Evolutionary conservation across 257 asterid genomes (phyloP).

Genomic region (Capsicum baccatum): DNA sequence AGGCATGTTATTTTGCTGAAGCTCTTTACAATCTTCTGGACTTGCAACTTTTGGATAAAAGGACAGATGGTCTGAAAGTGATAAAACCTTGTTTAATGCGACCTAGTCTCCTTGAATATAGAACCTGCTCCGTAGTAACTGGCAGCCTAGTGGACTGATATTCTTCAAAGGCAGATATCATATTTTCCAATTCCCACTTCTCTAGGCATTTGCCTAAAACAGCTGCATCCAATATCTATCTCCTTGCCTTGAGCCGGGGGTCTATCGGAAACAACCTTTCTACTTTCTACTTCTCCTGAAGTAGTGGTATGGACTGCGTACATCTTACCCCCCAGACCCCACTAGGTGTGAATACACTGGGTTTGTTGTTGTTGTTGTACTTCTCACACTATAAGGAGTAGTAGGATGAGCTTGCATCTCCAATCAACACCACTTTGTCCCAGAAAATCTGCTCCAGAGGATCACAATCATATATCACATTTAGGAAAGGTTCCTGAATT

Average conservation of each 20-base stretch:
- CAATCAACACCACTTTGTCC: constrained; percentile 74
- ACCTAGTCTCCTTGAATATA: constrained; percentile 69
- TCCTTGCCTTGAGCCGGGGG: no score
- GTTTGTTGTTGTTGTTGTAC: constrained; percentile 66
- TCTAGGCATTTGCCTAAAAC: constrained; percentile 74
- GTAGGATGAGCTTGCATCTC: constrained; percentile 95
- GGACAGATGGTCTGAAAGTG: constrained; percentile 41
- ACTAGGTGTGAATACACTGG: no score
- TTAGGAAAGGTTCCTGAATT: constrained; percentile 68
- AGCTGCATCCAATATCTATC: constrained; percentile 65
- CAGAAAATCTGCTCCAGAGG: constrained; percentile 65
- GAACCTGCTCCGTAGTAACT: constrained; percentile 59
- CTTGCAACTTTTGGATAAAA: constrained; percentile 57
- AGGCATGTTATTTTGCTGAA: constrained; percentile 70
- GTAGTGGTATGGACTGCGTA: no score
- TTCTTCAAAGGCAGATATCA: constrained; percentile 62
- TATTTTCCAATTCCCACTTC: constrained; percentile 61
- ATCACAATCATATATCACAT: constrained; percentile 75
- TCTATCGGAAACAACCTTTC: no score
- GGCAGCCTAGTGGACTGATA: constrained; percentile 66
- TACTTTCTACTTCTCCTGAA: no score
- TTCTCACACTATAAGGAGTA: constrained; percentile 85
- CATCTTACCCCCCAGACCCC: no score
- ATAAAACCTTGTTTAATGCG: constrained; percentile 67
- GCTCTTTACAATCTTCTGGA: constrained; percentile 52